phyloP scores from a whole-genome alignment of 2,329 filamentous ascomycete species.

The Phaeophleospora eucalypticola region DNA sequence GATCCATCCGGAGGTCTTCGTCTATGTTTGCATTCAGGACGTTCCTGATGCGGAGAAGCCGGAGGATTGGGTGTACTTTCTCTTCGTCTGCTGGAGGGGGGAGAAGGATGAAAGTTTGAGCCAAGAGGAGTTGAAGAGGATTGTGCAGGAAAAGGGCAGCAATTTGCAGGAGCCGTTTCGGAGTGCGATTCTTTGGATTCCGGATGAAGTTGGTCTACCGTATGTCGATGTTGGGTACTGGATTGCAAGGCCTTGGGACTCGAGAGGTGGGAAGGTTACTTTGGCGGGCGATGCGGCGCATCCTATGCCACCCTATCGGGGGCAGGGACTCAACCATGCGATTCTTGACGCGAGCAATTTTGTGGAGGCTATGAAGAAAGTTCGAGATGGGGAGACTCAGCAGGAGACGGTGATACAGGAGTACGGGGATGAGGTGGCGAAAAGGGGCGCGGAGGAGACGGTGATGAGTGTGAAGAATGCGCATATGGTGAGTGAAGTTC shows the following conservation, averaged over 20 bases:
- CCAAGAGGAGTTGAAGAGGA: background rate
- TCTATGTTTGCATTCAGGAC: slow-evolving; percentile 16
- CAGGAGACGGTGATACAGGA: slow-evolving; percentile 5
- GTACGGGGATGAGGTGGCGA: slow-evolving; percentile 15
- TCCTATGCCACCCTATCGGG: slow-evolving; percentile 17
- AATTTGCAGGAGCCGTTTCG: slow-evolving; percentile 17
- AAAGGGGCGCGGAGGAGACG: slow-evolving; percentile 16
- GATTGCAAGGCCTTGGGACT: slow-evolving; percentile 22
- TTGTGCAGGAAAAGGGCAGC: slow-evolving; percentile 1
- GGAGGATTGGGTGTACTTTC: slow-evolving; percentile 17
- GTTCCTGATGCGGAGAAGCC: slow-evolving; percentile 12
- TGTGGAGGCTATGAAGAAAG: slow-evolving; percentile 19
- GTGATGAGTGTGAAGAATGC: slow-evolving; percentile 14
- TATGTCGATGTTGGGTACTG: slow-evolving; percentile 21
- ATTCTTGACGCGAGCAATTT: slow-evolving; percentile 40
- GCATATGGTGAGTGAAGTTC: slow-evolving; percentile 11
- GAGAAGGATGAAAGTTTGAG: background rate
- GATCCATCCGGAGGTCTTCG: slow-evolving; percentile 12
- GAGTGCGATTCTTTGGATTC: slow-evolving; percentile 16
- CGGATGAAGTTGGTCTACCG: slow-evolving; percentile 7
- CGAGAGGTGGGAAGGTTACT: slow-evolving; percentile 20
- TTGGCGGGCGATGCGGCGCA: slow-evolving; percentile 6
- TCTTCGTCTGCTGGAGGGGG: slow-evolving; percentile 16
- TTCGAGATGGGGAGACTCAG: slow-evolving; percentile 1
- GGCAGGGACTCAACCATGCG: slow-evolving; percentile 43